Base-by-base conservation (phyloP, 2,329 filamentous ascomycete genomes). In the Clonostachys rosea region DNA sequence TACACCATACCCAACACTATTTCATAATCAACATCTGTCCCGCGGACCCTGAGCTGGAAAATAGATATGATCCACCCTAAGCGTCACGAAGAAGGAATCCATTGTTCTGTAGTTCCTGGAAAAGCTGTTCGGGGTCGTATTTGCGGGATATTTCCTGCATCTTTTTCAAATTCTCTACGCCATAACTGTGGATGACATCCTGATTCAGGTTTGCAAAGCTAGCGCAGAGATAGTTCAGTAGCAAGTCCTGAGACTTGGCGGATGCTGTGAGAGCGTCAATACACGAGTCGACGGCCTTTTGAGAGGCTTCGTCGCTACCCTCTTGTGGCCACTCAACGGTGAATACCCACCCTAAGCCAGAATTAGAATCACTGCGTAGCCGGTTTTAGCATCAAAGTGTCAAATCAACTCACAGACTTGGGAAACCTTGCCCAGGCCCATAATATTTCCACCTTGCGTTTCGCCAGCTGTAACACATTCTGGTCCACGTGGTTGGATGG, bases 391-490 rank as follows among this genome's bases (percentile, higher is more conserved):
- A 16, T 16, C 16, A 16, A 16, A 16, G 16, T n/a, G 11, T 39
- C 10, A 39, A 17, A 14, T 39, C 14, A 17, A 45, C 47, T 14
- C 40, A 49, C 47, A 41, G 24, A 35, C 36, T 34, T 46, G 35
- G 5, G 18, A 12, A 33, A 73, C 39, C 70, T 76, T 54, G 59
- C 59, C 34, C 51, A 60, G 36, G 60, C 59, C 46, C 52, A 55
- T 33, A 61, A 64, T 43, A 65, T 76, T 46, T 49, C 52, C 12
- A 14, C 45, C 45, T 10, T 37, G 14, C 11, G 18, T 13, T 12
- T 46, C 40, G 24, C 37, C 33, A 13, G 45, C 45, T 14, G 14
- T 14, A 17, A 17, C 36, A 14, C 36, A 39, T 2, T 14, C 14
- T 39, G 36, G 16, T 4, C 36, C 36, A 10, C 10, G 14, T 13